Evolutionary conservation across 257 asterid species (phyloP), one percentile per base, ranked within the genome.

Genomic region (Cinchona pubescens): DNA sequence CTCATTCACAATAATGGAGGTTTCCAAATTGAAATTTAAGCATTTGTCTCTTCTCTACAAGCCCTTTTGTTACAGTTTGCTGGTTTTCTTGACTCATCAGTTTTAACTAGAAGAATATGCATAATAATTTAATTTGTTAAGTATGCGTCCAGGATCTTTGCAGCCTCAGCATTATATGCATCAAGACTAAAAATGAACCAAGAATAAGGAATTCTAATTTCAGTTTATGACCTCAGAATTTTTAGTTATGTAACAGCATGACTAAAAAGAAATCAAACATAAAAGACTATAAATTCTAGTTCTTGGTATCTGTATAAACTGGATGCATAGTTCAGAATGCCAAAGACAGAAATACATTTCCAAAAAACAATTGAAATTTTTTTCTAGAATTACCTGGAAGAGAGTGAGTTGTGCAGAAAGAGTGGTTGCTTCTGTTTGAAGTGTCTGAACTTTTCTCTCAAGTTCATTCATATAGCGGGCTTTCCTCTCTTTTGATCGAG

Each of bases 391-490:
- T 40, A 92, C 97, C 96, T 92, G 97, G 82, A 86, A 90, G 67
- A 92, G 75, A 62, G 92, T 87, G 18, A 92, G 81, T 68, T 90
- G 97, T 35, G 97, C 96, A 71, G 97, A 90, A 64, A 92, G 97
- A 71, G 96, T 90, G 51, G 97, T 92, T 48, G 97, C 90, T 82
- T 92, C 97, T 27, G 97, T 91, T 81, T 92, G 97, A 53, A 92
- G 97, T 79, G 90, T 92, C 86, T 94, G 97, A 81, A 94, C 97
- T 87, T 94, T 94, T 75, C 98, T 89, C 85, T 94, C 98, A 38
- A 92, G 92, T 74, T 90, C 97, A 70, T 96, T 88, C 23, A 92
- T 89, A 71, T 92, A 92, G 11, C 90, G 90, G 2, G 97, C 89
- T 76, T 92, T 92, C 71, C 97, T 88, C 82, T 92, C 97, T 80